A percentile compares a stretch with the other conserved stretches of the same genome.
phyloP scores from a whole-genome alignment of 1,284 basidiomycete genomes.

The Irpex sp. region DNA sequence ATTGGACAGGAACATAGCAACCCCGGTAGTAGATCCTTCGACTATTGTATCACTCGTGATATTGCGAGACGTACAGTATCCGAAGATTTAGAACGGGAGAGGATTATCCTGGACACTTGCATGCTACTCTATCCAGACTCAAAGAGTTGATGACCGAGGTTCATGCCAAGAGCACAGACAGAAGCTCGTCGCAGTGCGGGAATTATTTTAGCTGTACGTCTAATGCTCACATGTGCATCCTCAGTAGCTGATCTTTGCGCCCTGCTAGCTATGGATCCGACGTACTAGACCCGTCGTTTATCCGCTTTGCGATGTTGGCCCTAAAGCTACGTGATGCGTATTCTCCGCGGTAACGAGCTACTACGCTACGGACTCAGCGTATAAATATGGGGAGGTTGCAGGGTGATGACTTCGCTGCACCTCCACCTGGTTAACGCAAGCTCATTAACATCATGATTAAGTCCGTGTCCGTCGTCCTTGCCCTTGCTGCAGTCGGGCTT shows the following conservation, averaged over 20 bases:
- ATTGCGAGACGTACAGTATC: background rate
- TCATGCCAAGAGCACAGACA: background rate
- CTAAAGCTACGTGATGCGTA: background rate
- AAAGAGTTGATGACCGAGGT: background rate
- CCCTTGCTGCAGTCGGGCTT: constrained; percentile 19
- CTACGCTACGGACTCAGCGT: background rate
- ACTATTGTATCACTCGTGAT: background rate
- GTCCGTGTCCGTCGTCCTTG: constrained; percentile 20
- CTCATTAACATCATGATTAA: constrained; percentile 17
- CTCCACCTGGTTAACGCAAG: background rate
- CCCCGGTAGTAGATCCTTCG: background rate
- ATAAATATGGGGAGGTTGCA: background rate
- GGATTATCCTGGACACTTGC: background rate
- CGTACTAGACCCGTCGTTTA: background rate
- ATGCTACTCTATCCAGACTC: too few species aligned
- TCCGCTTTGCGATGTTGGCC: background rate
- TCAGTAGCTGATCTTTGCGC: background rate
- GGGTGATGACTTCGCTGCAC: background rate
- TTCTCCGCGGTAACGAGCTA: background rate
- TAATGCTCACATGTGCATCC: background rate
- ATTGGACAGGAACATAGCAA: background rate
- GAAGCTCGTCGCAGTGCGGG: background rate
- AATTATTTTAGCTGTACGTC: background rate
- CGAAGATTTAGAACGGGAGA: background rate
- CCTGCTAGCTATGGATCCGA: background rate